A percentile compares a stretch with the other conserved stretches of the same genome.
These are phyloP conservation scores for Picochlorum sp. DNA, from an alignment of 139 green algal genomes.

Conservation along the genomic window DNA sequence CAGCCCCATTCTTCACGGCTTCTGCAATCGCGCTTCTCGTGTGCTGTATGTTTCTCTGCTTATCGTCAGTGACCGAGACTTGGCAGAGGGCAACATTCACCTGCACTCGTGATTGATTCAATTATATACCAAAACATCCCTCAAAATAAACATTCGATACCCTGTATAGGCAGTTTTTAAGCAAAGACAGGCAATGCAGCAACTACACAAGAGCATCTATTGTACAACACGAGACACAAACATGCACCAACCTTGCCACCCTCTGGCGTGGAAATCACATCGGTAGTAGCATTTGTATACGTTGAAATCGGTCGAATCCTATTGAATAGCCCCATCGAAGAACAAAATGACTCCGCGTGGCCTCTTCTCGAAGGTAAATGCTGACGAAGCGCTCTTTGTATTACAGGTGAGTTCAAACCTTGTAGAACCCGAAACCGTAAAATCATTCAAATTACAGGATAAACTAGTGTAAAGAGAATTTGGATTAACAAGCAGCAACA, in stretches of 20 bases:
- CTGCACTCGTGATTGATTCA: too few relatives aligned
- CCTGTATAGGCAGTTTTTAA: not conserved
- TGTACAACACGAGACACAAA: too few relatives aligned
- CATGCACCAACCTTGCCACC: not conserved
- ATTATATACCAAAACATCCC: too few relatives aligned
- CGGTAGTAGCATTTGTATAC: constrained; percentile 3
- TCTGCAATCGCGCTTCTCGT: constrained; percentile 53
- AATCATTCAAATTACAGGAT: too few relatives aligned
- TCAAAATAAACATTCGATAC: not conserved
- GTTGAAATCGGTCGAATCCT: not conserved
- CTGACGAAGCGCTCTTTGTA: too few relatives aligned
- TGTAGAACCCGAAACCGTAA: too few relatives aligned
- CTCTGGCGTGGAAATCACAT: not conserved
- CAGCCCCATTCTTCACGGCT: constrained; percentile 44
- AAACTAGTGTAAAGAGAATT: too few relatives aligned
- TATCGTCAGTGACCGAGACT: constrained; percentile 65
- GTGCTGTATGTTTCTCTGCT: constrained; percentile 68
- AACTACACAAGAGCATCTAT: too few relatives aligned
- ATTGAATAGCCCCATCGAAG: constrained; percentile 1
- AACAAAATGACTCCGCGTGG: not conserved
- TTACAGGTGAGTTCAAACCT: too few relatives aligned
- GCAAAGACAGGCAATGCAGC: too few relatives aligned
- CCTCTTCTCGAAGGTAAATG: not conserved
- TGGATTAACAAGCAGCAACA: too few relatives aligned
- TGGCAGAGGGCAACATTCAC: constrained; percentile 91